Base-by-base conservation (phyloP, 768 basidiomycete species). In the Mycena albidolilacea region DNA sequence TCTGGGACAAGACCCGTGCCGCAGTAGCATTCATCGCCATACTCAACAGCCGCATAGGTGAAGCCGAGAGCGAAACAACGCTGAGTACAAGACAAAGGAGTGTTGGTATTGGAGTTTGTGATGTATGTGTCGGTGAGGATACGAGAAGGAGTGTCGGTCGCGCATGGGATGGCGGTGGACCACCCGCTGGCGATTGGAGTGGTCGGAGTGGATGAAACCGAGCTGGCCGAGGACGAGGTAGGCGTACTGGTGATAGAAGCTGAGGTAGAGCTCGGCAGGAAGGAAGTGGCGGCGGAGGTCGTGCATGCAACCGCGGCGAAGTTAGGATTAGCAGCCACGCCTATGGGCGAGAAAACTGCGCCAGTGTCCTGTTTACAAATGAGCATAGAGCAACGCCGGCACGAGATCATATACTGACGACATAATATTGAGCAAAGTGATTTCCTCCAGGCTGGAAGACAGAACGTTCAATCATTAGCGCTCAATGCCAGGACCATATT, bases 21-120 rank as follows among this genome's bases (percentile, higher is more conserved):
- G 66, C 66, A 67, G 66, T 67, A 67, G 66, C 66, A 67, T 38
- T 57, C 66, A 39, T 67, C 35, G 6, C 66, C 66, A 58, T 57
- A 67, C 48, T 67, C 66, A 44, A 67, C 66, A 8, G 41, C 66
- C 9, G 66, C 66, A 35, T 44, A 58, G 43, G 39, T 67, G 66
- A 58, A 67, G 39, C 66, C 66, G 15, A 58, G 54, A 57, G 66
- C 44, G 30, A 59, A 57, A 35, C 66, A 67, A 37, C 44, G 0
- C 41, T 57, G 55, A 37, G 43, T 57, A 55, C 55, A 67, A 19
- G 55, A 44, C 8, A 48, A 59, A 8, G 66, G 66, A 57, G 66
- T 67, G 66, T 67, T 67, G 52, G 64, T 66, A 57, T 66, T 66
- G 38, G 64, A 66, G 41, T 14, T 66, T 43, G 64, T 66, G 52